phyloP scores from a whole-genome alignment of 306 rosid genomes.

The Geum urbanum region DNA sequence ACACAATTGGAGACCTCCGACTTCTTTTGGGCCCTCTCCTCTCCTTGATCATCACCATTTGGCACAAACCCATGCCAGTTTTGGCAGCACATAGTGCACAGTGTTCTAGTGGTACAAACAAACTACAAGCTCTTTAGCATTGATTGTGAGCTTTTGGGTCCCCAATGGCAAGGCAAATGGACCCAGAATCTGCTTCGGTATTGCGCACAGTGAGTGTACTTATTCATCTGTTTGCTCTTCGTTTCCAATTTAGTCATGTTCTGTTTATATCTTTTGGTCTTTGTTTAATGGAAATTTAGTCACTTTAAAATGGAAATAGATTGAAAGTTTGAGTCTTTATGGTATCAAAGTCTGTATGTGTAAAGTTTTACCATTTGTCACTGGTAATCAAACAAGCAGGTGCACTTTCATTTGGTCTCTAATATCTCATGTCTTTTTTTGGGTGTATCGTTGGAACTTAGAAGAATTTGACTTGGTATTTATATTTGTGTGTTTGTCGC shows the following conservation, averaged over 20 bases:
- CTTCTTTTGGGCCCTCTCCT: not conserved
- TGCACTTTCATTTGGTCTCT: not conserved
- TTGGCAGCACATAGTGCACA: not conserved
- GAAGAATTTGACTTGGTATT: not conserved
- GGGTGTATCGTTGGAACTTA: not conserved
- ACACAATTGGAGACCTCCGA: not conserved
- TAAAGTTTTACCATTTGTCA: not conserved
- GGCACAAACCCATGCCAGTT: not conserved
- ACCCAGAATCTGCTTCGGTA: slow-evolving; percentile 8
- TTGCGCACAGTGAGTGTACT: slow-evolving; percentile 6
- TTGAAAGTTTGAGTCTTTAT: not conserved
- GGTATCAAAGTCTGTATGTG: not conserved
- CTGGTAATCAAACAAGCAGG: not conserved
- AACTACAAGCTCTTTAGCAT: not conserved
- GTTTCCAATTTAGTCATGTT: not conserved
- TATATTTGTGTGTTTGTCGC: not conserved
- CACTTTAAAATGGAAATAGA: not conserved
- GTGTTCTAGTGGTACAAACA: not conserved
- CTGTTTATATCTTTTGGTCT: not conserved
- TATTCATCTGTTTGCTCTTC: not conserved
- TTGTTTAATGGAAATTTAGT: not conserved
- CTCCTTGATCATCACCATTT: not conserved
- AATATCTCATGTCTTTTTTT: not conserved
- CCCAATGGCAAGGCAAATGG: slow-evolving; percentile 9
- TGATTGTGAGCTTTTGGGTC: slow-evolving; percentile 6